phyloP scores from a whole-genome alignment of 202 grass and related monocot genomes.

The Cymbopogon flexuosus region DNA sequence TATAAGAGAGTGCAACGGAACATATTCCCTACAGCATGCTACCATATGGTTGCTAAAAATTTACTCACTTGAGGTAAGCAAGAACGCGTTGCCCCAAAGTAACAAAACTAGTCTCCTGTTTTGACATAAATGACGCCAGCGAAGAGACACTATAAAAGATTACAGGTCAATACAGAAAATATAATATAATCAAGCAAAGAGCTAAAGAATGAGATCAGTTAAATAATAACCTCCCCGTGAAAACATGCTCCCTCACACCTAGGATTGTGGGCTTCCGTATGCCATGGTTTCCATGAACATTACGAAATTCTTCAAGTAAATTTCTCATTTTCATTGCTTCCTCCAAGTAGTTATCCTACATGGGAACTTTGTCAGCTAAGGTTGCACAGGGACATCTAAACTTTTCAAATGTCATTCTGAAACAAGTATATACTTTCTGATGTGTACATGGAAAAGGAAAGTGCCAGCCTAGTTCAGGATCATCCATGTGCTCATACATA shows the following conservation, averaged over 20 bases:
- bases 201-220: conserved; percentile 28
- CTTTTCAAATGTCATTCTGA: neutral
- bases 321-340: conserved; percentile 99
- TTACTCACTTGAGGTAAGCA: conserved; percentile 89
- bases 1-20: neutral
- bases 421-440: neutral
- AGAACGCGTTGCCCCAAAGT: conserved; percentile 97
- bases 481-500: neutral
- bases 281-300: conserved; percentile 49
- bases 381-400: conserved; percentile 2
- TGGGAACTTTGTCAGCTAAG: conserved; percentile 14
- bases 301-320: conserved; percentile 84
- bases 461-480: neutral
- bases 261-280: conserved; percentile 73
- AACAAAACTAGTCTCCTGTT: conserved; percentile 98
- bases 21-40: conserved; percentile 16
- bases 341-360: conserved; percentile 93
- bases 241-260: conserved; percentile 93
- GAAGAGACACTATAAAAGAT: conserved; percentile 73
- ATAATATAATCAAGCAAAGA: conserved; percentile 20
- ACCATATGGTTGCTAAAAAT: conserved; percentile 5
- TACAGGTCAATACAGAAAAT: conserved; percentile 19
- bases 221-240: conserved; percentile 77
- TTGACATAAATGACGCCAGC: conserved; percentile 93
- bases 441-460: conserved; percentile 4